Percentiles rank a stretch among this genome's conserved stretches.
These are phyloP conservation scores for Wickerhamiella dianesei DNA, from an alignment of 805 yeast genomes.

Conservation along the genomic window DNA sequence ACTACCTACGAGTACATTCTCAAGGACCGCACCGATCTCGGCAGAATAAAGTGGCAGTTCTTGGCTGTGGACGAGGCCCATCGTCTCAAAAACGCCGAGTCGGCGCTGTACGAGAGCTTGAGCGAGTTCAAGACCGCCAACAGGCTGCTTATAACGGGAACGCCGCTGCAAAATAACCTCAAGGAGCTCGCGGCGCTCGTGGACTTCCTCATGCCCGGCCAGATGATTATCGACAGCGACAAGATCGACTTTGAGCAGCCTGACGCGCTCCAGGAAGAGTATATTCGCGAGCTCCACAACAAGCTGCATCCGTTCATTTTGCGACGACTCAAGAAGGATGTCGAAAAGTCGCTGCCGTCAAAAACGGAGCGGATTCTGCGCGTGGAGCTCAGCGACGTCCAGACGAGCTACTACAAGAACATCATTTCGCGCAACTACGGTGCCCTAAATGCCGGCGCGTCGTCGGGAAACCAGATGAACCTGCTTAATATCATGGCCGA, in stretches of 20 bases:
- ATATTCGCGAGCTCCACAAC: slow-evolving; percentile 71
- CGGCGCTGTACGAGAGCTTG: slow-evolving; percentile 81
- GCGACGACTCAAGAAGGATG: slow-evolving; percentile 91
- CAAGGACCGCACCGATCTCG: slow-evolving; percentile 72
- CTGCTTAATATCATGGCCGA: slow-evolving; percentile 88
- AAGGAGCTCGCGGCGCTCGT: slow-evolving; percentile 91
- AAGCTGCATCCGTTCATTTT: slow-evolving; percentile 84
- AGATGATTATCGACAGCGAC: slow-evolving; percentile 77
- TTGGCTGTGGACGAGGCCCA: slow-evolving; percentile 98
- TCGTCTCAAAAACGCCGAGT: slow-evolving; percentile 84
- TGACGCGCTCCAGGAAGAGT: slow-evolving; percentile 58
- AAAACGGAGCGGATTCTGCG: slow-evolving; percentile 90
- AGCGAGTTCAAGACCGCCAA: slow-evolving; percentile 70
- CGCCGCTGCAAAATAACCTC: slow-evolving; percentile 92
- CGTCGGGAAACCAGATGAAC: slow-evolving; percentile 66
- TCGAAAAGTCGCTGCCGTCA: slow-evolving; percentile 90
- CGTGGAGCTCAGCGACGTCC: slow-evolving; percentile 89
- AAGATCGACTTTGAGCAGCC: slow-evolving; percentile 80
- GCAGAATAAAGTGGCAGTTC: slow-evolving; percentile 84
- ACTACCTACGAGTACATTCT: slow-evolving; percentile 95
- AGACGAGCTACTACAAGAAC: slow-evolving; percentile 88
- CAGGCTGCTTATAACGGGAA: slow-evolving; percentile 86
- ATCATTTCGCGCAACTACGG: slow-evolving; percentile 83
- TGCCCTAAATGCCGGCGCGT: slow-evolving; percentile 76
- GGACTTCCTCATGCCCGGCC: slow-evolving; percentile 93